phyloP scores from a whole-genome alignment of 306 rosid genomes.

The Dalbergia oliveri region DNA sequence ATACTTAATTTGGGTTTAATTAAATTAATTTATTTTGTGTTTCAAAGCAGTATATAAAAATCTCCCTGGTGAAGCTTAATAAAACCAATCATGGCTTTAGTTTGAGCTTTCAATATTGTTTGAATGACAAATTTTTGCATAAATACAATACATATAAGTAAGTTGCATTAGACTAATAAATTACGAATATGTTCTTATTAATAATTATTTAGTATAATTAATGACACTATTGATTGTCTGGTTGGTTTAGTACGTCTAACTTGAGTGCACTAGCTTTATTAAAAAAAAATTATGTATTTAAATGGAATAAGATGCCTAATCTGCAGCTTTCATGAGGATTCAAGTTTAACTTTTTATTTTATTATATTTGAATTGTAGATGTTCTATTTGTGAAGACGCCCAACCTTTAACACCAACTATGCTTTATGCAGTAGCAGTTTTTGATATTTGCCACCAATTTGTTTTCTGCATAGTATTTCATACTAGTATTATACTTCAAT shows the following conservation, averaged over 20 bases:
- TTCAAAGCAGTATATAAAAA: not conserved
- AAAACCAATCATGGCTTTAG: too few relatives aligned
- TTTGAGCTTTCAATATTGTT: not conserved
- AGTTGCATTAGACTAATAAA: too few relatives aligned
- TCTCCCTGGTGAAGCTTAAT: not conserved
- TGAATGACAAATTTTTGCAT: not conserved
- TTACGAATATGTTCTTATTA: too few relatives aligned
- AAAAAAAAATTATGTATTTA: too few relatives aligned
- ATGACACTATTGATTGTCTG: too few relatives aligned
- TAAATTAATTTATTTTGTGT: not conserved
- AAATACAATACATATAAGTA: too few relatives aligned
- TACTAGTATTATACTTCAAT: not conserved
- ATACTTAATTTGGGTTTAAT: not conserved
- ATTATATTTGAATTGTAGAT: too few relatives aligned
- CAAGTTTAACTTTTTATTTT: not conserved
- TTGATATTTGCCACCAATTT: not conserved
- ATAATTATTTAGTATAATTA: too few relatives aligned
- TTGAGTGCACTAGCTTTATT: too few relatives aligned
- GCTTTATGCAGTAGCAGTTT: not conserved
- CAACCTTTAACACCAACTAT: not conserved
- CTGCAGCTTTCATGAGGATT: too few relatives aligned
- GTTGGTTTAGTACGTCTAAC: too few relatives aligned
- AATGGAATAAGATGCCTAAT: too few relatives aligned
- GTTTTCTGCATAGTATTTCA: not conserved
- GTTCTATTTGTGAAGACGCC: not conserved